Evolutionary conservation across 2,329 filamentous ascomycete species (phyloP), one percentile per base, ranked within the genome.

Genomic region (Aspergillus persii): DNA sequence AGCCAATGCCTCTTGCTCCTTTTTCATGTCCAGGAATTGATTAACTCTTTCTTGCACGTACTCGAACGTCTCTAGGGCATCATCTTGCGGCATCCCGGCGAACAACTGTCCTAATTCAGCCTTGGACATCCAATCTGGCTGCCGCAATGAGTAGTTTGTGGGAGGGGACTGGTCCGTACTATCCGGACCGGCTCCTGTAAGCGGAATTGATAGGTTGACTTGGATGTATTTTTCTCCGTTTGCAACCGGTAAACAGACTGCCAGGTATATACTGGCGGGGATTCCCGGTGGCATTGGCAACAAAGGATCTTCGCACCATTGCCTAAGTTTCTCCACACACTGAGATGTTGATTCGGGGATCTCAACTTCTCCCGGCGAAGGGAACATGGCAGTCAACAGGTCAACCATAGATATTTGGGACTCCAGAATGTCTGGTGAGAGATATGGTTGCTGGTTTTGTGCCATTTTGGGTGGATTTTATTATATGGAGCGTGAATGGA

Each of bases 351-450:
- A 71, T n/a, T 66, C 73, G 2, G 78, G 69, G 3, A 71, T 66
- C 1, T 81, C 80, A 1, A 80, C 69, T 12, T 83, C 79, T 0
- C 65, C 66, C 1, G 66, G 59, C 0, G 67, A 66, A 0, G 77
- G 75, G 60, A 82, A 84, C 82, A 84, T 84, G 8, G 81, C 81
- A 63, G 75, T 69, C 2, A 84, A 68, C n/a, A 84, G 78, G 53
- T 84, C 81, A 36, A 84, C 74, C 56, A 79, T 80, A 1, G 76
- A 78, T 9, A 83, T 68, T 67, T 83, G 81, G 11, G 78, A 71
- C 59, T 80, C 78, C 65, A 83, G 73, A 1, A 81, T 62, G 7
- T 82, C 80, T n/a, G 66, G 66, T 0, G 80, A 73, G 8, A 83
- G 65, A 41, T 68, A n/a, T 1, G 9, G 56, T 26, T n/a, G 4